A percentile compares a stretch with the other conserved stretches of the same genome.
Conservation (phyloP, 176 grass and related monocot species). For the Hordeum marinum region DNA sequence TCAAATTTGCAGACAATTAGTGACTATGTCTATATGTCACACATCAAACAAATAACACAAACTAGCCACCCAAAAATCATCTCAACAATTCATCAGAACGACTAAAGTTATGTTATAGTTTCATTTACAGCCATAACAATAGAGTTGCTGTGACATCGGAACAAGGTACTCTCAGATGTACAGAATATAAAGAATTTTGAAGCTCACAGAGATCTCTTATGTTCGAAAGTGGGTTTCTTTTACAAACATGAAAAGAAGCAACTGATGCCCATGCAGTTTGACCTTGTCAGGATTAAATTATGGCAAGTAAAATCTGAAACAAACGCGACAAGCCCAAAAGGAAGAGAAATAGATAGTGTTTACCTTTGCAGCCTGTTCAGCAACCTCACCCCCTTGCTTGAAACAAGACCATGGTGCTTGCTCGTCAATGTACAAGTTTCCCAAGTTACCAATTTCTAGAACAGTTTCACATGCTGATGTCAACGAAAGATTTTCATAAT, state of each 20-base stretch:
- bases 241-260: neutral
- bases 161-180: neutral
- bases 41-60: neutral
- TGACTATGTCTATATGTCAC: neutral
- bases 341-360: neutral
- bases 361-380: constrained; percentile 94
- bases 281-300: neutral
- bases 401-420: constrained; percentile 91
- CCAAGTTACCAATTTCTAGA: constrained; percentile 77
- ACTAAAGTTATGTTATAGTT: neutral
- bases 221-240: neutral
- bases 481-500: constrained; percentile 83
- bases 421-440: constrained; percentile 88
- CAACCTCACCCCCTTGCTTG: constrained; percentile 72
- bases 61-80: neutral
- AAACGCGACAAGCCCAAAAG: neutral
- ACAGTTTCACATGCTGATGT: constrained; percentile 84
- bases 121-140: neutral
- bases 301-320: neutral
- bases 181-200: constrained; percentile 3
- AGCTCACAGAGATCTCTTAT: neutral
- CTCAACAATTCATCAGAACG: neutral
- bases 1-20: neutral
- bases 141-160: neutral
- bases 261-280: neutral